A percentile compares a stretch with the other conserved stretches of the same genome.
Evolutionary conservation across 441 rosid genomes (phyloP).

Genomic region (Adansonia grandidieri): DNA sequence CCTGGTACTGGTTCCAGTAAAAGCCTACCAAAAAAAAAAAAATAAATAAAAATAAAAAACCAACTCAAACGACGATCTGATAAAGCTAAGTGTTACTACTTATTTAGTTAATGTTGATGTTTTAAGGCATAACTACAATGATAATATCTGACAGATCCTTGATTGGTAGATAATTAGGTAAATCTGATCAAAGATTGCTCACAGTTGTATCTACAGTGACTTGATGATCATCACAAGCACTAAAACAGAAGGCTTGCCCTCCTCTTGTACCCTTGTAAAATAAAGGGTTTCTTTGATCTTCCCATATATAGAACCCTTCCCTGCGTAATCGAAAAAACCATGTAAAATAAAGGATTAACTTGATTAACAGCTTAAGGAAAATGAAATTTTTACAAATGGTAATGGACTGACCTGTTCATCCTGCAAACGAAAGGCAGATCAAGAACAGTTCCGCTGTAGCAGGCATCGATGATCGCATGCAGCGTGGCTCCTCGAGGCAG

Average conservation of each 20-base stretch:
- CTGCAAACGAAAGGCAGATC: slow-evolving; percentile 70
- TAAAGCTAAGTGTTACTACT: too few species aligned
- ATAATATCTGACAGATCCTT: neutral
- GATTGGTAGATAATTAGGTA: neutral
- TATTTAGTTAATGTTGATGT: neutral
- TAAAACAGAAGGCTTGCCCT: slow-evolving; percentile 62
- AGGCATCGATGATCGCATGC: slow-evolving; percentile 79
- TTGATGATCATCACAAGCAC: slow-evolving; percentile 73
- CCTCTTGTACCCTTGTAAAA: slow-evolving; percentile 67
- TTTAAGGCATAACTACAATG: neutral
- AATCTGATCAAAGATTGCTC: slow-evolving; percentile 18
- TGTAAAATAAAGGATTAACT: neutral
- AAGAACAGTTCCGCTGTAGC: slow-evolving; percentile 77
- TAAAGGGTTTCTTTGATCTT: slow-evolving; percentile 43
- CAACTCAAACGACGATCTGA: neutral
- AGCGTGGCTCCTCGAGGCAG: slow-evolving; percentile 65
- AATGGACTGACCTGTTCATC: slow-evolving; percentile 54
- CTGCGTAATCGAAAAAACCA: slow-evolving; percentile 21
- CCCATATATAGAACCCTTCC: slow-evolving; percentile 64
- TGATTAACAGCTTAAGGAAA: neutral
- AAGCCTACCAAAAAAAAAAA: slow-evolving; percentile 47
- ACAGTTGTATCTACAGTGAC: slow-evolving; percentile 42
- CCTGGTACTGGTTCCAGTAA: slow-evolving; percentile 50
- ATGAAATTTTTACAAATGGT: neutral
- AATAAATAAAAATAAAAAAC: slow-evolving; percentile 39